Percentiles rank a stretch among this genome's conserved stretches.
Conservation (phyloP, 2,329 filamentous ascomycete genomes). For the Emydomyces testavorans region DNA sequence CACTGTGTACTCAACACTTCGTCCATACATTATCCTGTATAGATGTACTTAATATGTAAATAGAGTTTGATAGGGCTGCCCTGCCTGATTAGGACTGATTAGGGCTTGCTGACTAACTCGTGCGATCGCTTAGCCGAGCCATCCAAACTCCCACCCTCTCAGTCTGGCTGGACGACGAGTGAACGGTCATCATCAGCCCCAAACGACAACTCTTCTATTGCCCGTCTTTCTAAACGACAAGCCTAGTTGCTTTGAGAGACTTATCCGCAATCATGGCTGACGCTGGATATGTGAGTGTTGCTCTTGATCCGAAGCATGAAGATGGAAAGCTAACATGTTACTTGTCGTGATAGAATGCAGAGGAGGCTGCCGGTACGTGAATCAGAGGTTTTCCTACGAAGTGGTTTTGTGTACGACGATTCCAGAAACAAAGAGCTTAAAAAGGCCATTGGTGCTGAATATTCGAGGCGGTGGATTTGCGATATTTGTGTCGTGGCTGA, state of each 20-base stretch:
- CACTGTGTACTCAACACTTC: no score
- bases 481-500: neutral
- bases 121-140: slow-evolving; percentile 35
- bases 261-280: slow-evolving; percentile 67
- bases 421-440: neutral
- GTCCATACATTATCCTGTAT: no score
- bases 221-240: slow-evolving; percentile 37
- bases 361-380: slow-evolving; percentile 74
- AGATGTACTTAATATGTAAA: no score
- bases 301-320: neutral
- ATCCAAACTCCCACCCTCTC: slow-evolving; percentile 19
- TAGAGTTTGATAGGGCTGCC: slow-evolving; percentile 11
- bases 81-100: slow-evolving; percentile 18
- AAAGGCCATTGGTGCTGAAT: neutral
- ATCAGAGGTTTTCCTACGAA: neutral
- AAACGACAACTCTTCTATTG: slow-evolving; percentile 29
- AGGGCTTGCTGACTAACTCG: slow-evolving; percentile 31
- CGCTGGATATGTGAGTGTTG: slow-evolving; percentile 65
- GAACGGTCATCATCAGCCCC: slow-evolving; percentile 18
- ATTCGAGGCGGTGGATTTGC: neutral
- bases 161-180: slow-evolving; percentile 12
- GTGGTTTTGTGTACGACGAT: neutral
- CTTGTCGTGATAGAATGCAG: slow-evolving; percentile 59
- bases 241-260: slow-evolving; percentile 37
- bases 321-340: neutral